Conservation (phyloP, 192 early-diverging fungal species). For the Thoreauomyces humboldtii region DNA sequence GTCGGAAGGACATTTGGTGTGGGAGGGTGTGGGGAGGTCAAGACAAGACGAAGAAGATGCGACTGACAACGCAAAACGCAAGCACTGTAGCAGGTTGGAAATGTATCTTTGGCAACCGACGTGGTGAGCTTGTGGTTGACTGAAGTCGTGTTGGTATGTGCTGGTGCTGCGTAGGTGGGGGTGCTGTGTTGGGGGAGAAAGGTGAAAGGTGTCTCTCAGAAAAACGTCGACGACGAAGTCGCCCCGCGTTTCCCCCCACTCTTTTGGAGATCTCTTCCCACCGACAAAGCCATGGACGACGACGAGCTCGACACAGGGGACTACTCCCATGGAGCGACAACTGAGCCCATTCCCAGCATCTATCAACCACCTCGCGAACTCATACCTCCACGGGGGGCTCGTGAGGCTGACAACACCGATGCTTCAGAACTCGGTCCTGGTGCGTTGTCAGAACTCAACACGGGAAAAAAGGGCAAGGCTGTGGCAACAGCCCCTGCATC, state of each 20-base stretch:
- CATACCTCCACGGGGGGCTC: slow-evolving; percentile 1
- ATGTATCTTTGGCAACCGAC: too few relatives aligned
- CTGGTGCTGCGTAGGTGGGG: too few relatives aligned
- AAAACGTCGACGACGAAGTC: too few relatives aligned
- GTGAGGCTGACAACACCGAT: slow-evolving; percentile 10
- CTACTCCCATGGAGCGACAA: background rate
- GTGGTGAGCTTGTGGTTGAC: too few relatives aligned
- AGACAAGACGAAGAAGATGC: background rate
- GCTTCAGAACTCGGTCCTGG: slow-evolving; percentile 12
- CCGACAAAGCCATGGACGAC: too few relatives aligned
- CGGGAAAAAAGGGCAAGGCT: background rate
- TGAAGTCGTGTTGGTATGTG: too few relatives aligned
- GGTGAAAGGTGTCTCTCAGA: too few relatives aligned
- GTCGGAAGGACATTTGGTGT: background rate
- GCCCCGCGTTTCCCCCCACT: too few relatives aligned
- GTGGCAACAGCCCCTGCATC: background rate
- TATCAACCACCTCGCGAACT: slow-evolving; percentile 7
- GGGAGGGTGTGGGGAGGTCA: background rate
- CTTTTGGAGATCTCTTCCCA: too few relatives aligned
- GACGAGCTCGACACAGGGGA: background rate
- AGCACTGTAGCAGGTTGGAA: too few relatives aligned
- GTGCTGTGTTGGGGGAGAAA: too few relatives aligned
- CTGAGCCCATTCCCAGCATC: slow-evolving; percentile 9
- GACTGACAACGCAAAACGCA: background rate
- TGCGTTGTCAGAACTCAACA: background rate